These are phyloP conservation scores for Zygotorulaspora chibaensis DNA, from an alignment of 805 yeast species.

Conservation along the genomic window DNA sequence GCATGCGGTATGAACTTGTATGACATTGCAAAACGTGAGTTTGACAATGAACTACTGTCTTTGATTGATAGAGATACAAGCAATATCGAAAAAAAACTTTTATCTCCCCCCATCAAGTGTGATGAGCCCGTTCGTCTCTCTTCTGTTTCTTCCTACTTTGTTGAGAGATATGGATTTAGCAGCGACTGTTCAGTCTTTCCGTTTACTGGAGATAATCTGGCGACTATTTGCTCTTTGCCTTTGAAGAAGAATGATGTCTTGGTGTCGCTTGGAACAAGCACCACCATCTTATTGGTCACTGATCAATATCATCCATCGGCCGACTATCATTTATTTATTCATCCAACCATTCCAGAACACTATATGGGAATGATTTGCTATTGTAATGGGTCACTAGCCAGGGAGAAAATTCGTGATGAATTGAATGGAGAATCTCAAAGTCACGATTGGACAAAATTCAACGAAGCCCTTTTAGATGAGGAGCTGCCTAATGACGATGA, in stretches of 20 bases:
- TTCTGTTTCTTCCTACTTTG: slow-evolving; percentile 54
- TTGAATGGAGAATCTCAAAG: slow-evolving; percentile 41
- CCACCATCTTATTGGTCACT: slow-evolving; percentile 80
- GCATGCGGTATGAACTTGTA: slow-evolving; percentile 92
- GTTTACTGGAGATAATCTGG: slow-evolving; percentile 88
- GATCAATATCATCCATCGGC: slow-evolving; percentile 73
- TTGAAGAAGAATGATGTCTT: slow-evolving; percentile 70
- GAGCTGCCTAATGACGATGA: slow-evolving; percentile 42
- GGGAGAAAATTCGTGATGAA: slow-evolving; percentile 68
- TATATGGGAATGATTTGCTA: slow-evolving; percentile 96
- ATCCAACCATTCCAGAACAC: slow-evolving; percentile 70
- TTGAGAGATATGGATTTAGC: slow-evolving; percentile 58
- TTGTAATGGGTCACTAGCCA: slow-evolving; percentile 83
- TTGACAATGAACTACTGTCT: slow-evolving; percentile 53
- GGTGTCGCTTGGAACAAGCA: slow-evolving; percentile 85
- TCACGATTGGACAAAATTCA: slow-evolving; percentile 58
- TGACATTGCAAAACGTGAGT: slow-evolving; percentile 56
- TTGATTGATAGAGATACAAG: slow-evolving; percentile 31
- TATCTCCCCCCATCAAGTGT: slow-evolving; percentile 37
- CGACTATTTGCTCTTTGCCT: slow-evolving; percentile 81
- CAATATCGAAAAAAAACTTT: slow-evolving; percentile 41
- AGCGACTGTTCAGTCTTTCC: slow-evolving; percentile 58
- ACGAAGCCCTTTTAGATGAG: slow-evolving; percentile 38
- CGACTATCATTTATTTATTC: slow-evolving; percentile 79
- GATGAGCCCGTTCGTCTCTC: slow-evolving; percentile 43